Base-by-base conservation (phyloP, 345 rosid genomes). In the Draba incana region DNA sequence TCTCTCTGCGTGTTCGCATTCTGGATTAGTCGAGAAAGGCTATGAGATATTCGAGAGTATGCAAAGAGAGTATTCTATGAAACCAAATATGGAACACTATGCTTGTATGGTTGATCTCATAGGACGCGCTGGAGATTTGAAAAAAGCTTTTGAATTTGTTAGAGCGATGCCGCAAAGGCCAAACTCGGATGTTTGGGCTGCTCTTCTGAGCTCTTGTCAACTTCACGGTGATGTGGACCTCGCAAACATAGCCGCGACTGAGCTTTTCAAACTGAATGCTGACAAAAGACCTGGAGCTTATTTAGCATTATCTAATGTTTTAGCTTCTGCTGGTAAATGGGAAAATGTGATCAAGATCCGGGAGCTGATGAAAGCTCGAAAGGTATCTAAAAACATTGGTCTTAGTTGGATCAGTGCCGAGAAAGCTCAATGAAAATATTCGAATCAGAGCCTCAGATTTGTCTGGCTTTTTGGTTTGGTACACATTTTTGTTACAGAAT, bases 91-190 rank as follows among this genome's bases (percentile, higher is more conserved):
- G 98, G 92, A 90, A 80, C 98, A 93, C 70, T 90, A 90, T 73
- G 88, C 97, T 58, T 93, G 96, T 72, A 81, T 87, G 89, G 96
- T 90, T 58, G 98, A 93, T 79, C 84, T 93, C 49, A 76, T 90
- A 65, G 97, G 97, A 43, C 87, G 98, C 1, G 83, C 94, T 24
- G 96, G 96, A 64, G 82, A 82, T 52, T 80, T 90, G 48, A 30
- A 56, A 30, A 68, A 80, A 53, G 97, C 96, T 6, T 86, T 93
- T 79, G 80, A 83, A 43, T 76, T 88, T 63, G 86, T 84, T 24
- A 75, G 64, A 77, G 68, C 64, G 38, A 88, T 93, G 78, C 88
- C 90, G 2, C 83, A 85, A 83, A 84, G 71, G 64, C 92, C 94
- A 44, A 82, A 77, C 76, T 79, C 88, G 11, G 98, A 93, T 79